Percentiles rank a stretch among this genome's conserved stretches.
phyloP scores from a whole-genome alignment of 495 filamentous ascomycete genomes.

The Saxophila tyrrhenica region DNA sequence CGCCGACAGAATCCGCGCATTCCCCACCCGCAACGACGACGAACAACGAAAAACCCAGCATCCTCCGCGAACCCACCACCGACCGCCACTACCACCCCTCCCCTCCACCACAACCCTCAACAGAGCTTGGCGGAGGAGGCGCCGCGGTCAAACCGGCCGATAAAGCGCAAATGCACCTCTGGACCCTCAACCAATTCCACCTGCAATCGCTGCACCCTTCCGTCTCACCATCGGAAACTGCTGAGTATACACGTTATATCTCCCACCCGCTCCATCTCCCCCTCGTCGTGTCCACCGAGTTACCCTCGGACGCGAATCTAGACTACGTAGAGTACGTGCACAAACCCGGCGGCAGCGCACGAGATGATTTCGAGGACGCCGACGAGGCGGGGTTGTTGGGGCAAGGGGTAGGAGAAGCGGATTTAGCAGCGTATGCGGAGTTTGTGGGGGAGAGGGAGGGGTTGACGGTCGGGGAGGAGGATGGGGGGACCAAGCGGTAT shows the following conservation, averaged over 20 bases:
- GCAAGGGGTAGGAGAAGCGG: conserved; percentile 45
- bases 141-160: conserved; percentile 29
- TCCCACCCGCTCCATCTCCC: conserved; percentile 81
- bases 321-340: conserved; percentile 70
- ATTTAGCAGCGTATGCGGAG: conserved; percentile 59
- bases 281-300: conserved; percentile 68
- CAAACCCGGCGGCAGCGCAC: conserved; percentile 29
- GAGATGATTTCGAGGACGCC: conserved; percentile 9
- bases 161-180: conserved; percentile 44
- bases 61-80: conserved; percentile 13
- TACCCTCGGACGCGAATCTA: conserved; percentile 38
- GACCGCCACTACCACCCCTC: neutral
- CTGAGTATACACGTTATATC: conserved; percentile 86
- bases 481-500: conserved; percentile 81
- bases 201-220: conserved; percentile 67
- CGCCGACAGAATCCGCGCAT: neutral
- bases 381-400: conserved; percentile 3
- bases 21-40: neutral
- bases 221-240: conserved; percentile 59
- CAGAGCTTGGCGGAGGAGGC: conserved; percentile 26
- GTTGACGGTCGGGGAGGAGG: conserved; percentile 75
- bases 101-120: neutral
- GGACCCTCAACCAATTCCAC: conserved; percentile 79
- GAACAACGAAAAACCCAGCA: conserved; percentile 21
- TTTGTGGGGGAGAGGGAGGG: conserved; percentile 66